phyloP scores from a whole-genome alignment of 306 rosid species.

The Medicago ruthenica region DNA sequence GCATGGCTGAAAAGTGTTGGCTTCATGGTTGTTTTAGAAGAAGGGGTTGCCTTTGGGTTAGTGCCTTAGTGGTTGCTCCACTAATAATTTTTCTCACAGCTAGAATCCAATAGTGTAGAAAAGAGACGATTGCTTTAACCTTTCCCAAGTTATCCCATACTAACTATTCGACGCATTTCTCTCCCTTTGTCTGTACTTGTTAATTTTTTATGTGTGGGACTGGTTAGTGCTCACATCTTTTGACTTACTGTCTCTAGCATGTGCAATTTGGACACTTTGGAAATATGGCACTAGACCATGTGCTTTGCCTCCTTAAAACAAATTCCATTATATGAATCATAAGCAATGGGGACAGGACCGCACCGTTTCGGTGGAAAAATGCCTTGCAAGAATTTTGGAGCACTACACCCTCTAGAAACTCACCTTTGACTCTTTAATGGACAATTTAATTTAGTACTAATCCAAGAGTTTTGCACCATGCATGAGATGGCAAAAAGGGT shows the following conservation, averaged over 20 bases:
- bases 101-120: conserved; percentile 33
- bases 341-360: neutral
- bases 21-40: neutral
- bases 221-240: conserved; percentile 16
- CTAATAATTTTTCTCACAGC: conserved; percentile 40
- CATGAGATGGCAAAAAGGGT: neutral
- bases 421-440: too few relatives aligned
- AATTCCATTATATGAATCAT: conserved; percentile 7
- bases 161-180: neutral
- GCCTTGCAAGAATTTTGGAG: neutral
- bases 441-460: too few relatives aligned
- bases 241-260: conserved; percentile 32
- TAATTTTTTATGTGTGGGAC: neutral
- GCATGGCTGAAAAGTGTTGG: neutral
- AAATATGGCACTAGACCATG: conserved; percentile 28
- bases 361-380: neutral
- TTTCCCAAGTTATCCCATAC: conserved; percentile 27
- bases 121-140: conserved; percentile 18
- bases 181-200: conserved; percentile 3
- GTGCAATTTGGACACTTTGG: conserved; percentile 39
- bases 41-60: conserved; percentile 11
- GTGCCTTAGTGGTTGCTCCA: conserved; percentile 16
- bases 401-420: neutral
- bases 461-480: neutral
- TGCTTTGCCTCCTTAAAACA: conserved; percentile 25